phyloP scores from a whole-genome alignment of 1,284 basidiomycete species.

The Boletus austroedulis region DNA sequence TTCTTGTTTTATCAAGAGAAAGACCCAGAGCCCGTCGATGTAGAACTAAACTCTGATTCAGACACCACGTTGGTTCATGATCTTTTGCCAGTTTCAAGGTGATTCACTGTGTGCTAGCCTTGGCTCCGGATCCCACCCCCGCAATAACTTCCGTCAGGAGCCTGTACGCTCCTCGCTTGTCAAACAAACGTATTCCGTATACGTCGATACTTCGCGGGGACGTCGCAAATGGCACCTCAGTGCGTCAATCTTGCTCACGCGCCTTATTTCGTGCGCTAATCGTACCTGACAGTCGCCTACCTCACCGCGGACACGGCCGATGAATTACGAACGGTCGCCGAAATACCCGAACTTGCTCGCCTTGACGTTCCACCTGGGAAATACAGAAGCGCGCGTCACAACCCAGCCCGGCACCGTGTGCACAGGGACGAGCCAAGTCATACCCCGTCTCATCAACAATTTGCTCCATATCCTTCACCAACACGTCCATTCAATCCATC shows the following conservation, averaged over 20 bases:
- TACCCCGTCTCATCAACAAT: slow-evolving; percentile 26
- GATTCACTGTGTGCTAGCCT: slow-evolving; percentile 29
- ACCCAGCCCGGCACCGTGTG: slow-evolving; percentile 33
- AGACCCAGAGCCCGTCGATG: slow-evolving; percentile 43
- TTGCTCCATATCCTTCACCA: slow-evolving; percentile 35
- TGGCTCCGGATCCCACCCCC: slow-evolving; percentile 36
- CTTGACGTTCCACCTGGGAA: slow-evolving; percentile 56
- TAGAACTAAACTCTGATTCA: slow-evolving; percentile 48
- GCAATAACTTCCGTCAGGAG: slow-evolving; percentile 36
- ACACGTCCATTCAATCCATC: slow-evolving; percentile 16
- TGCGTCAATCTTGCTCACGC: slow-evolving; percentile 36
- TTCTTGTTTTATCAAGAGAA: slow-evolving; percentile 76
- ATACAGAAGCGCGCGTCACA: slow-evolving; percentile 61
- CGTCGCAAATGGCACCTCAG: slow-evolving; percentile 78
- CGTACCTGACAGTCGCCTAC: slow-evolving; percentile 57
- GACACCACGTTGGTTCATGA: slow-evolving; percentile 38
- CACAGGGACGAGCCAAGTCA: slow-evolving; percentile 24
- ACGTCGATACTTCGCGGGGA: slow-evolving; percentile 57
- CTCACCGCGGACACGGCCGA: slow-evolving; percentile 61
- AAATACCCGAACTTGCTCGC: slow-evolving; percentile 50
- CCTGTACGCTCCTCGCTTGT: slow-evolving; percentile 52
- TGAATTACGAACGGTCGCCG: slow-evolving; percentile 55
- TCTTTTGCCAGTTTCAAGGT: background rate
- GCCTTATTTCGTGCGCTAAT: slow-evolving; percentile 8
- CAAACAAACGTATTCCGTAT: slow-evolving; percentile 79